Conservation (phyloP, 1,139 yeast species). For the Nakaseomyces uthaithaninus region DNA sequence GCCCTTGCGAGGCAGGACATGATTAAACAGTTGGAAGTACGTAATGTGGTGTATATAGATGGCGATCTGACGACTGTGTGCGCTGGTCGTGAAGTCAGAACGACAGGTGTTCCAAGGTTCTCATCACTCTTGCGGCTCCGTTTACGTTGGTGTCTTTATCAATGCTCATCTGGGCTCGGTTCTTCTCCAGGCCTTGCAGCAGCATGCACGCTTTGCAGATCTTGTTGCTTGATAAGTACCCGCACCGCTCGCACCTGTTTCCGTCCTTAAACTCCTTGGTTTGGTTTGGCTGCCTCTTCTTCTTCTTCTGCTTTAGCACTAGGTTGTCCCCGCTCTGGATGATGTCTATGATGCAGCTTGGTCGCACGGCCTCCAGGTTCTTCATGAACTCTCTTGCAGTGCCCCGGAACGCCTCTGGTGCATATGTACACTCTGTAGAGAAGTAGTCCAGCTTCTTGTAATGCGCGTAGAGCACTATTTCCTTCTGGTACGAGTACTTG, state of each 20-base stretch:
- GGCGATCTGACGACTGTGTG: no score
- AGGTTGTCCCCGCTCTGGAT: slow-evolving; percentile 91
- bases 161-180: slow-evolving; percentile 52
- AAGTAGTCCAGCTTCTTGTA: slow-evolving; percentile 91
- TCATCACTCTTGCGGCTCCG: slow-evolving; percentile 65
- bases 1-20: no score
- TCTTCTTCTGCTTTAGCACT: slow-evolving; percentile 49
- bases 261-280: slow-evolving; percentile 44
- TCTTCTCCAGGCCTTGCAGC: slow-evolving; percentile 74
- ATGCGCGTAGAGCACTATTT: slow-evolving; percentile 94
- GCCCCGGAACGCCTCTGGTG: slow-evolving; percentile 97
- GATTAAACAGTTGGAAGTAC: no score
- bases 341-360: slow-evolving; percentile 89
- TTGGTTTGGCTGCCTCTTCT: slow-evolving; percentile 20
- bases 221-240: slow-evolving; percentile 79
- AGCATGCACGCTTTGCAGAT: slow-evolving; percentile 91
- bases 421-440: slow-evolving; percentile 95
- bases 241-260: slow-evolving; percentile 78
- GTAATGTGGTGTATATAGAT: no score
- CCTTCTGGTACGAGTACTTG: slow-evolving; percentile 93
- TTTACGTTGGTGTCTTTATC: slow-evolving; percentile 44
- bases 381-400: slow-evolving; percentile 91
- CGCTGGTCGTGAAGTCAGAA: slow-evolving; percentile 36
- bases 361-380: slow-evolving; percentile 81
- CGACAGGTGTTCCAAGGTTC: slow-evolving; percentile 55